These are phyloP conservation scores for Suhomyces tanzawaensis DNA, from an alignment of 805 yeast species.

Conservation along the genomic window DNA sequence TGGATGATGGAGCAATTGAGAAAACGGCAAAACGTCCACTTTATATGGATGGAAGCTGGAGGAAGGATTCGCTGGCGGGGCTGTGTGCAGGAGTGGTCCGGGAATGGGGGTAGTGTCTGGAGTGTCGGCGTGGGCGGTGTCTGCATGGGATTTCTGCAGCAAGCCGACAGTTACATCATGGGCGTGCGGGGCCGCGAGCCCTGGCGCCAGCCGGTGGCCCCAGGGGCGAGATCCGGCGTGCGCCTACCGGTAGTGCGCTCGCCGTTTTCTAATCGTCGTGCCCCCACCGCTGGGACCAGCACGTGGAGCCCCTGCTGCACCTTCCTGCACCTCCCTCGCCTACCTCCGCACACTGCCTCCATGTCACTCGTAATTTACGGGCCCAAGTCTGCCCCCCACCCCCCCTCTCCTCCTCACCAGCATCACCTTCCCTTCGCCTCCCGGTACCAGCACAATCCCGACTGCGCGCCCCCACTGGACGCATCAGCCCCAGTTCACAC, in stretches of 20 bases:
- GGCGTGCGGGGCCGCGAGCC: slow-evolving; percentile 1
- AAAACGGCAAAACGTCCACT: slow-evolving; percentile 3
- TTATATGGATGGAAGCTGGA: slow-evolving; percentile 6
- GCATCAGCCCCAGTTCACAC: no score
- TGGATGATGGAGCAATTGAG: slow-evolving; percentile 1
- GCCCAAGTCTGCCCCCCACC: no score
- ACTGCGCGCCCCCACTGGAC: no score
- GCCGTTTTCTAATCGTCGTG: not conserved
- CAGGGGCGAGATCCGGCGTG: no score
- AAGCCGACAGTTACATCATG: slow-evolving; percentile 5
- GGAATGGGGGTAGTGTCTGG: not conserved
- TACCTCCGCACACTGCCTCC: no score
- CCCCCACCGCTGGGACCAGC: no score
- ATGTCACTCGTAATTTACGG: no score
- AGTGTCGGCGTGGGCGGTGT: slow-evolving; percentile 1
- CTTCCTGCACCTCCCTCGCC: no score
- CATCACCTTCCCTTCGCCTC: no score
- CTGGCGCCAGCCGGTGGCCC: not conserved
- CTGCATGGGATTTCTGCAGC: slow-evolving; percentile 1
- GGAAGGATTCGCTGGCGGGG: not conserved
- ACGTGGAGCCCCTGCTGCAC: no score
- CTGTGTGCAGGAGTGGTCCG: slow-evolving; percentile 4
- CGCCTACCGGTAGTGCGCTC: not conserved
- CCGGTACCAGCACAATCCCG: no score
- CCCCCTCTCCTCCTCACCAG: no score